Conservation (phyloP, 2,329 filamentous ascomycete species). For the Colletotrichum siamense region DNA sequence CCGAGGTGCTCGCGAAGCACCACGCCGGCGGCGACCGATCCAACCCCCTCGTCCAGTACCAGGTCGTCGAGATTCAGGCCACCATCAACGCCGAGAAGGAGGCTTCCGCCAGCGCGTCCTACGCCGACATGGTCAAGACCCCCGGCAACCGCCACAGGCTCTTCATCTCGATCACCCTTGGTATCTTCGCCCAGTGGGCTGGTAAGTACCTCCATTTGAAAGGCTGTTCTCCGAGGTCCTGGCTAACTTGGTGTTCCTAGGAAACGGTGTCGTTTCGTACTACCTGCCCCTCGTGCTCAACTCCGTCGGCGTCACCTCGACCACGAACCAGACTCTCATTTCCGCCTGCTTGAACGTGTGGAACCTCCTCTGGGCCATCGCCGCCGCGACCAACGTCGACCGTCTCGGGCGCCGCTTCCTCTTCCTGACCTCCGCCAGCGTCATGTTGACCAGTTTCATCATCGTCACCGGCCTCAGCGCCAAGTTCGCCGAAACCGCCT, state of each 20-base stretch:
- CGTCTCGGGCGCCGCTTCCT: conserved; percentile 13
- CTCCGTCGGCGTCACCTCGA: conserved; percentile 32
- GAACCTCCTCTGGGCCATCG: conserved; percentile 18
- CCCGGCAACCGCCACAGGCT: conserved; percentile 32
- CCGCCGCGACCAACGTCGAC: conserved; percentile 18
- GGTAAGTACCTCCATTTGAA: not conserved
- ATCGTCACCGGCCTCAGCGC: conserved; percentile 17
- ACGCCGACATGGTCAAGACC: conserved; percentile 21
- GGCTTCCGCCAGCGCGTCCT: conserved; percentile 1
- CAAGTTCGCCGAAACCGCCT: conserved; percentile 23
- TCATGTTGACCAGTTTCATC: conserved; percentile 16
- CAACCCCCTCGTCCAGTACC: conserved; percentile 41
- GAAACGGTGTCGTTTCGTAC: conserved; percentile 35
- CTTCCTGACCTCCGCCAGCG: conserved; percentile 9
- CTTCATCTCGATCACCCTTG: conserved; percentile 33
- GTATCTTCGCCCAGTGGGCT: conserved; percentile 31
- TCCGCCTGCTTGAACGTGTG: conserved; percentile 17
- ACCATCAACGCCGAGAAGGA: conserved; percentile 26
- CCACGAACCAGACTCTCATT: conserved; percentile 42
- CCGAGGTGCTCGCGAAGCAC: conserved; percentile 41
- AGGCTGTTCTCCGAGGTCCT: rapidly evolving
- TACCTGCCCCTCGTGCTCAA: conserved; percentile 26
- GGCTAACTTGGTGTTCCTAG: rapidly evolving
- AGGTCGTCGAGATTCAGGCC: conserved; percentile 28
- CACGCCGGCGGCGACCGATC: conserved; percentile 45